Evolutionary conservation across 1,284 basidiomycete species (phyloP), one percentile per base, ranked within the genome.

Genomic region (Rhodotorula mucilaginosa): DNA sequence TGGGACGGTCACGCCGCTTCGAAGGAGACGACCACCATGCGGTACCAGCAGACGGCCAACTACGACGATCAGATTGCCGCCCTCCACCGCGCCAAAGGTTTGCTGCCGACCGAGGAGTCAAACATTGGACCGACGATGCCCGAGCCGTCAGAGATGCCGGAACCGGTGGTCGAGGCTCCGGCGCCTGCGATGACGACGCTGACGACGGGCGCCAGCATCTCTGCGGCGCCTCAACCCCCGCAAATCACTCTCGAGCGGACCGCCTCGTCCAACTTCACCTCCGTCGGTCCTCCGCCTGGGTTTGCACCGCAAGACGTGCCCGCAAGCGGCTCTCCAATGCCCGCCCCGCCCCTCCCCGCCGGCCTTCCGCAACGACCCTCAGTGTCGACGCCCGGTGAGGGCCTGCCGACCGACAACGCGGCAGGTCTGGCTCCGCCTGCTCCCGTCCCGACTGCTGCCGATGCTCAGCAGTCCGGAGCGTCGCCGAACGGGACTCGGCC

Each of bases 51-150:
- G 21, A 90, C 90, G 75, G 92, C 91, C 83, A 93, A 91, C 80
- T 88, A 96, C 80, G 93, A 97, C 82, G 92, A 96, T 79, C 93
- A 96, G 81, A 96, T 97, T 81, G 91, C 92, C 58, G 92, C 92
- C 61, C 91, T 96, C 71, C 93, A 95, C 82, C 89, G 90, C 71
- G 87, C 91, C 34, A 92, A 93, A 81, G 92, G 91, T 81, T 85
- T 94, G 3, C 26, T 73, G 29, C 66, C 76, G 54, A 74, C 76
- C 8, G 64, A 78, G 18, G 68, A 65, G 21, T 79, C 81, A 0
- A 77, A 76, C 5, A 79, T 82, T 61, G 73, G 75, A 2, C 76
- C 79, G 44, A 58, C 65, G 5, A 46, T 60, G 26, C 54, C 54
- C 13, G 54, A 56, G 6, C 26, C 54, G 54, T 26, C 54, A 16